Conservation (phyloP, 805 yeast genomes). For the Ogataea chonburiensis region DNA sequence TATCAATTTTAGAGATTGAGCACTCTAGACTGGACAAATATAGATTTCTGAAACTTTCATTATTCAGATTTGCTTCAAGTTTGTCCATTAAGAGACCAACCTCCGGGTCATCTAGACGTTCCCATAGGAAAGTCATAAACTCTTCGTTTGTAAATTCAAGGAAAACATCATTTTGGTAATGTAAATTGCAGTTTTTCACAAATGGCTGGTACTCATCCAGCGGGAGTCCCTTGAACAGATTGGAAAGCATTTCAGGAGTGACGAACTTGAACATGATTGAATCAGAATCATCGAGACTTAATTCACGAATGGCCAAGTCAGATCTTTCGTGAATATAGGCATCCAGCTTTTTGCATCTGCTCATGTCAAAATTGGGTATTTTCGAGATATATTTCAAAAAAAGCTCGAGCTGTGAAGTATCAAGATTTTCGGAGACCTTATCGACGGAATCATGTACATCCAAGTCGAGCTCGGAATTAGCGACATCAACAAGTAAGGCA, state of each 20-base stretch:
- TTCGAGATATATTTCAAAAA: conserved; percentile 11
- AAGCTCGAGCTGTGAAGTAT: conserved; percentile 13
- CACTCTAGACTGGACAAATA: conserved; percentile 11
- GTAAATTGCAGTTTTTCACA: conserved; percentile 22
- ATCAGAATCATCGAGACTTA: conserved; percentile 13
- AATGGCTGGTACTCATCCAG: conserved; percentile 18
- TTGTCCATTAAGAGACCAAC: conserved; percentile 18
- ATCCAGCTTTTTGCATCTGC: conserved; percentile 23
- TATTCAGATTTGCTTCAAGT: conserved; percentile 21
- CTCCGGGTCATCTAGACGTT: background rate
- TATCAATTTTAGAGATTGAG: conserved; percentile 4
- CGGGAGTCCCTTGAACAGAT: conserved; percentile 33
- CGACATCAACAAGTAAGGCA: conserved; percentile 32
- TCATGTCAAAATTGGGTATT: conserved; percentile 22
- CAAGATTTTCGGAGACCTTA: conserved; percentile 35
- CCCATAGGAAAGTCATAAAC: conserved; percentile 23
- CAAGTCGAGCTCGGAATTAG: conserved; percentile 14
- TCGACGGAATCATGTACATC: conserved; percentile 38
- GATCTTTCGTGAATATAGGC: conserved; percentile 22
- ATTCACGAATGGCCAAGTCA: conserved; percentile 6
- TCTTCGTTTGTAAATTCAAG: conserved; percentile 16
- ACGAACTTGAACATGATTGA: conserved; percentile 33
- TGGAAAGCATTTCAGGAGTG: conserved; percentile 34
- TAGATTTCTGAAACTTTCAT: conserved; percentile 17
- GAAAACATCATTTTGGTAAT: conserved; percentile 25